Evolutionary conservation across 148 eudicot genomes (phyloP).

Genomic region (Beta vulgaris): DNA sequence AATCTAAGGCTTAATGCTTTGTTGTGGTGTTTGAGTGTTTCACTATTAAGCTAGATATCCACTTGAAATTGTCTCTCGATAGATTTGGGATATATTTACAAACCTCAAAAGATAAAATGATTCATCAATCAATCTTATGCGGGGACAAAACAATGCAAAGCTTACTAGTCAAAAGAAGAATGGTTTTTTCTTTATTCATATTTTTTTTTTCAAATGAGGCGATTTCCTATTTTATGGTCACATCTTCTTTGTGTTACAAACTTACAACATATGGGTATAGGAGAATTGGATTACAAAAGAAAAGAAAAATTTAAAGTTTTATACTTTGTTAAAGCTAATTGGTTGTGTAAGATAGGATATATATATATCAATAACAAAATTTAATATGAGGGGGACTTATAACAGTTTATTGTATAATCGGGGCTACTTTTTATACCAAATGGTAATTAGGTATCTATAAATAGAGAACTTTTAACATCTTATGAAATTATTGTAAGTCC

Average conservation of each 20-base stretch:
- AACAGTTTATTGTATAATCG: too few species aligned
- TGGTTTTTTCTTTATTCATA: neutral
- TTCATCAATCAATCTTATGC: slow-evolving; percentile 32
- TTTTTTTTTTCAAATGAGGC: neutral
- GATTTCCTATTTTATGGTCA: neutral
- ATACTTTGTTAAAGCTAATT: neutral
- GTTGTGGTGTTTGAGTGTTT: slow-evolving; percentile 32
- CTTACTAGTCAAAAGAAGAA: neutral
- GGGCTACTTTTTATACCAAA: too few species aligned
- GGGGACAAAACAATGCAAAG: slow-evolving; percentile 32
- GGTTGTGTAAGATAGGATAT: neutral
- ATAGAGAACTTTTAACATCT: too few species aligned
- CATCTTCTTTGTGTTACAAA: too few species aligned
- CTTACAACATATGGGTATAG: neutral
- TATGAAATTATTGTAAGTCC: too few species aligned
- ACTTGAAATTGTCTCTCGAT: slow-evolving; percentile 44
- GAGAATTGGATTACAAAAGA: neutral
- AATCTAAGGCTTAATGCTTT: slow-evolving; percentile 10
- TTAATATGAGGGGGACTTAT: too few species aligned
- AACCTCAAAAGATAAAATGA: slow-evolving; percentile 6
- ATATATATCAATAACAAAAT: too few species aligned
- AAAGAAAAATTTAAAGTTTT: neutral
- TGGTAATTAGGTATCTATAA: too few species aligned
- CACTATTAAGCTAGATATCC: slow-evolving; percentile 36
- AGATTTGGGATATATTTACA: neutral